Base-by-base conservation (phyloP, 169 alveolate species). In the Plasmodium coatneyi region DNA sequence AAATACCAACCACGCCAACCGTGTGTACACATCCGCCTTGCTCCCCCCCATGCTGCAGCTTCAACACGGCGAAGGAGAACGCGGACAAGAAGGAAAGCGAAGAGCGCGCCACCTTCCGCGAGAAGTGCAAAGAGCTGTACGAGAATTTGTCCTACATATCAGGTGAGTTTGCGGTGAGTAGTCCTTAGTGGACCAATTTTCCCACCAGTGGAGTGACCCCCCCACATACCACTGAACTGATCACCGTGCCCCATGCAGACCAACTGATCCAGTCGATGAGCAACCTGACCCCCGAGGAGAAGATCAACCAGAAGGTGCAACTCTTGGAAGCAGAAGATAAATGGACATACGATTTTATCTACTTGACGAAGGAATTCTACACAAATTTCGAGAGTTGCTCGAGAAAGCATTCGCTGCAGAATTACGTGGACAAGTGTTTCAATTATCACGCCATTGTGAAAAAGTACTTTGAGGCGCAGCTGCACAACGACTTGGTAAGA, bases 331-430 rank as follows among this genome's bases (percentile, higher is more conserved):
- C 39, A 78, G 93, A 87, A 32, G 93, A 87, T n/a, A 87, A 87
- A 39, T 87, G 93, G 93, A 87, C 87, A 14, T 54, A 87, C 32
- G 87, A 87, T 78, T 87, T 87, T 87, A 87, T 87, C n/a, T 54
- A 76, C 71, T 87, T 43, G 30, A 87, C 93, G 9, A 87, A 87
- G 16, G 93, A 87, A 46, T 87, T 87, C 80, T 78, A 76, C 71
- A 30, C 81, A 19, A 76, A 54, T 56, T 87, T 87, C 78, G 93
- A 87, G 70, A 54, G 70, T 49, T 22, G 81, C 28, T 28, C 39
- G 16, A 74, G n/a, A 12, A 87, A 87, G 16, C 22, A 79, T 43
- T 14, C 46, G 25, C 32, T 87, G 80, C 86, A 87, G 80, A 60
- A 22, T 22, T 87, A 87, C 43, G 5, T 87, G 7, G 82, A 87